phyloP scores from a whole-genome alignment of 139 green algal species.

The Closterium sp. region DNA sequence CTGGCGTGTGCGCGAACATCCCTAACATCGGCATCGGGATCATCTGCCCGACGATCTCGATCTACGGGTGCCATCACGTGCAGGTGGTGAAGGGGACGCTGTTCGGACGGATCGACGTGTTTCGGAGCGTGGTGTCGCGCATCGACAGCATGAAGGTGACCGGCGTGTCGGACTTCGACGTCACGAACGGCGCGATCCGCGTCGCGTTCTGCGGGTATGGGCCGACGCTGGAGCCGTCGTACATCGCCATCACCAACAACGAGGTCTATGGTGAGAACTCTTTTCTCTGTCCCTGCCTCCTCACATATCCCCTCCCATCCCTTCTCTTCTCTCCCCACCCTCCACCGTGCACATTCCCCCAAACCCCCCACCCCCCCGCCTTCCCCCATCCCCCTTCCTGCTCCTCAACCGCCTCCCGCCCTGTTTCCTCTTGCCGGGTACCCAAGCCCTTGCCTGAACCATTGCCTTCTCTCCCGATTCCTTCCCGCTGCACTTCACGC shows the following conservation, averaged over 20 bases:
- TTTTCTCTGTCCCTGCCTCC: neutral
- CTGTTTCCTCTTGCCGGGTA: no score
- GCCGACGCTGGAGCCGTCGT: neutral
- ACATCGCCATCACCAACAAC: neutral
- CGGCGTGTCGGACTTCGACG: neutral
- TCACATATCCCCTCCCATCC: neutral
- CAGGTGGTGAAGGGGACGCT: slow-evolving; percentile 7
- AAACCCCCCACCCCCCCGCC: neutral
- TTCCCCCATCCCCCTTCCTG: no score
- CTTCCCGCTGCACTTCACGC: no score
- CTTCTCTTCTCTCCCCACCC: neutral
- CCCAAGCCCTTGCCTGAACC: no score
- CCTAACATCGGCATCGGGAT: neutral
- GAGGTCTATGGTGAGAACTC: neutral
- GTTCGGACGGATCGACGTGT: slow-evolving; percentile 4
- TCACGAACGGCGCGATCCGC: neutral
- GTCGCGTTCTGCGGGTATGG: neutral
- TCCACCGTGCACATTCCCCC: neutral
- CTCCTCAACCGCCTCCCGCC: no score
- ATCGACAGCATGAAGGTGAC: neutral
- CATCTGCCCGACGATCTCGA: neutral
- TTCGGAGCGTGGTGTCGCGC: neutral
- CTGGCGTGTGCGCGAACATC: neutral
- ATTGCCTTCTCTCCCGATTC: no score
- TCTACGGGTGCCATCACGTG: neutral